Conservation (phyloP, 176 grass and related monocot genomes). For the Oryza coarctata region DNA sequence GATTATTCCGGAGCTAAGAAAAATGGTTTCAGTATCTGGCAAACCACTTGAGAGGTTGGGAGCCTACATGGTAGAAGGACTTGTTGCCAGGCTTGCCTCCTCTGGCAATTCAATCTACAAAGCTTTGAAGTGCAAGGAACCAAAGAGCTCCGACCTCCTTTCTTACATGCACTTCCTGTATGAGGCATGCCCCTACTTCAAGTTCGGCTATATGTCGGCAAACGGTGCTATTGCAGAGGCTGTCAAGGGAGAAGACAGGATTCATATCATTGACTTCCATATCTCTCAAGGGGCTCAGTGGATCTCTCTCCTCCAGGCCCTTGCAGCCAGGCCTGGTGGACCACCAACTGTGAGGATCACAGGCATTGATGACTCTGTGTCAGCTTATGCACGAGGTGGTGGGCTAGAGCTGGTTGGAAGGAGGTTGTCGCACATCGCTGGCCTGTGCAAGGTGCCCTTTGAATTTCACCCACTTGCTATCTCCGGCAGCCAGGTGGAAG, state of each 20-base stretch:
- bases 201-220: constrained; percentile 89
- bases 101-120: constrained; percentile 93
- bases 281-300: constrained; percentile 85
- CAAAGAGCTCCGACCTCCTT: constrained; percentile 75
- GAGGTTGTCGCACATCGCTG: constrained; percentile 69
- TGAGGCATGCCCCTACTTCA: constrained; percentile 92
- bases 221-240: constrained; percentile 82
- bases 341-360: constrained; percentile 73
- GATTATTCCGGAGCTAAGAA: constrained; percentile 66
- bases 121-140: constrained; percentile 89
- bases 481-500: constrained; percentile 52
- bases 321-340: constrained; percentile 67
- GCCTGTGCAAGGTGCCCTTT: constrained; percentile 74
- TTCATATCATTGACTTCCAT: constrained; percentile 98
- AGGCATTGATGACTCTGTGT: constrained; percentile 79
- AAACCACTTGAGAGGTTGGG: constrained; percentile 71
- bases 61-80: constrained; percentile 95
- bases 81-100: constrained; percentile 69
- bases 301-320: constrained; percentile 80
- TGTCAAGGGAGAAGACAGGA: constrained; percentile 69
- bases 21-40: constrained; percentile 91
- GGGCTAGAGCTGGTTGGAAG: constrained; percentile 70
- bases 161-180: constrained; percentile 96
- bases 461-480: constrained; percentile 62
- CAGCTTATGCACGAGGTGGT: constrained; percentile 73